Evolutionary conservation across 2,329 filamentous ascomycete genomes (phyloP).

Genomic region (Phyllosticta paracitricarpa): DNA sequence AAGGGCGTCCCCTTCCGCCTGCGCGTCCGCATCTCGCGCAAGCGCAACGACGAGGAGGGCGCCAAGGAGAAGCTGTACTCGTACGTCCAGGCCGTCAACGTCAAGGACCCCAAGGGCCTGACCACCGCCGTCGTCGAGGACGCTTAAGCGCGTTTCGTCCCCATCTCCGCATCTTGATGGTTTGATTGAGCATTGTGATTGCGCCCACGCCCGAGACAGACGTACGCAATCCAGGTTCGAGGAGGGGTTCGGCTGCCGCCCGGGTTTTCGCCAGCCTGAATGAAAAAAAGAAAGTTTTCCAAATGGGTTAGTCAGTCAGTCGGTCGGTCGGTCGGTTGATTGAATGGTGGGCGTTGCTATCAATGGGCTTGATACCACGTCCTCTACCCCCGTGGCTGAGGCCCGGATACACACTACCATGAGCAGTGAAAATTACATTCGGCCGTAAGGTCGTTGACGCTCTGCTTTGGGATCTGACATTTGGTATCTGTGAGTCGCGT

Average conservation of each 20-base stretch:
- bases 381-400: neutral
- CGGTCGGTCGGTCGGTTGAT: neutral
- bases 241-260: neutral
- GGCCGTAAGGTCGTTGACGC: neutral
- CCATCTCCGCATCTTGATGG: neutral
- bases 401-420: neutral
- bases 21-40: slow-evolving; percentile 95
- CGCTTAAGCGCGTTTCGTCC: neutral
- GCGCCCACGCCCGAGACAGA: neutral
- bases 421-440: neutral
- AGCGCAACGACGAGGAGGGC: slow-evolving; percentile 99
- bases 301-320: neutral
- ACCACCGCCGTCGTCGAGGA: slow-evolving; percentile 73
- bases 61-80: slow-evolving; percentile 99
- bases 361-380: neutral
- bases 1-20: slow-evolving; percentile 98
- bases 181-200: neutral
- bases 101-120: slow-evolving; percentile 98
- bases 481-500: neutral
- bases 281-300: neutral
- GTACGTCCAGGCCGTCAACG: slow-evolving; percentile 99
- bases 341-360: neutral
- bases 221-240: neutral
- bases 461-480: neutral
- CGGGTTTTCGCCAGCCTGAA: neutral